These are phyloP conservation scores for Middelhovenomyces tepae DNA, from an alignment of 805 yeast species.

Conservation along the genomic window DNA sequence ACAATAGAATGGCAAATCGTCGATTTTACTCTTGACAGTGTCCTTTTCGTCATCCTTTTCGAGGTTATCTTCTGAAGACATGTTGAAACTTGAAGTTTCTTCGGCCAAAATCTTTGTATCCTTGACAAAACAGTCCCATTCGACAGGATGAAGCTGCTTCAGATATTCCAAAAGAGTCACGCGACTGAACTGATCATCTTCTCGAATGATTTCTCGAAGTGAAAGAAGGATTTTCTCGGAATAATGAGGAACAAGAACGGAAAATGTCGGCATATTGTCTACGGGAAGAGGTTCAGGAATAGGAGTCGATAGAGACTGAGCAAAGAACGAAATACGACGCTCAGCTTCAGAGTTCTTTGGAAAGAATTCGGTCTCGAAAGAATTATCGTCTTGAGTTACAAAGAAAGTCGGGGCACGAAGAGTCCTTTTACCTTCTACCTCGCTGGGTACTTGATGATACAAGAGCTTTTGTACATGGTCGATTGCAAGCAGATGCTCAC, in stretches of 20 bases:
- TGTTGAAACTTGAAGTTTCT: constrained; percentile 77
- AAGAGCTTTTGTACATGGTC: constrained; percentile 97
- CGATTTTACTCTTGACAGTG: constrained; percentile 75
- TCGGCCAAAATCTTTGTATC: constrained; percentile 94
- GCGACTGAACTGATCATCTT: constrained; percentile 93
- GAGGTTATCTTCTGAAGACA: constrained; percentile 28
- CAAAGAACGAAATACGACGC: constrained; percentile 98
- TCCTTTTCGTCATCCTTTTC: constrained; percentile 48
- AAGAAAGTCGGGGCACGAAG: constrained; percentile 98
- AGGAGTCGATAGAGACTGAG: constrained; percentile 97
- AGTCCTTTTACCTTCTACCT: constrained; percentile 96
- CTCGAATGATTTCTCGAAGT: constrained; percentile 92
- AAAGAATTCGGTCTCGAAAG: constrained; percentile 93
- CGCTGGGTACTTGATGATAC: constrained; percentile 97
- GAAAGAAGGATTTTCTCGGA: constrained; percentile 88
- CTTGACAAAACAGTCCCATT: constrained; percentile 96
- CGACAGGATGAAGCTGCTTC: constrained; percentile 91
- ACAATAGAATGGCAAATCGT: constrained; percentile 88
- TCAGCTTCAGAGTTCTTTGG: constrained; percentile 97
- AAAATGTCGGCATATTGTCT: constrained; percentile 98
- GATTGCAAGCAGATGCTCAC: constrained; percentile 96
- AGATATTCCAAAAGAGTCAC: constrained; percentile 89
- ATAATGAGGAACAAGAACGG: constrained; percentile 94
- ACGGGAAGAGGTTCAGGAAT: constrained; percentile 98
- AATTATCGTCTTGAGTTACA: constrained; percentile 92